A percentile compares a stretch with the other conserved stretches of the same genome.
Conservation (phyloP, 2,329 filamentous ascomycete species). For the Verticillium dahliae region DNA sequence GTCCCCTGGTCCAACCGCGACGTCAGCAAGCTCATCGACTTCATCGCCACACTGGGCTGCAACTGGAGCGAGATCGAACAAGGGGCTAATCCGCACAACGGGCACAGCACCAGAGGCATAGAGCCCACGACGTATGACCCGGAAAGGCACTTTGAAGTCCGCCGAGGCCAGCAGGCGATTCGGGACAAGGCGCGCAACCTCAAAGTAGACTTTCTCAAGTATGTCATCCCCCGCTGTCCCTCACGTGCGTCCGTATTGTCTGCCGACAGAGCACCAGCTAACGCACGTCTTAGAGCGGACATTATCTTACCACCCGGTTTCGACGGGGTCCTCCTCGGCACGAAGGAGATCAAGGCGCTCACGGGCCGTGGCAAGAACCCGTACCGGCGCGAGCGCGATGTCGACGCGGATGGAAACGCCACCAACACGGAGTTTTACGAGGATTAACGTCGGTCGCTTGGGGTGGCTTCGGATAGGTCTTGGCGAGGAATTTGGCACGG, state of each 20-base stretch:
- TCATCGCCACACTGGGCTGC: conserved; percentile 29
- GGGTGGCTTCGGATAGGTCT: neutral
- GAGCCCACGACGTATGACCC: conserved; percentile 15
- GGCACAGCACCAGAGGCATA: neutral
- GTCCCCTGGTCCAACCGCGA: conserved; percentile 37
- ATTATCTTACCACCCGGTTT: conserved; percentile 37
- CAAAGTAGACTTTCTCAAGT: conserved; percentile 46
- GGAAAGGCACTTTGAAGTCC: conserved; percentile 28
- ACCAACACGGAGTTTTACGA: conserved; percentile 25
- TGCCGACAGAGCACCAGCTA: neutral
- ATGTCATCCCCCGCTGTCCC: conserved; percentile 8
- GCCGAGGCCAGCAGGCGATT: conserved; percentile 47
- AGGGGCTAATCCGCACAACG: conserved; percentile 6
- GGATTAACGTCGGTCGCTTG: neutral
- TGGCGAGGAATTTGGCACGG: neutral
- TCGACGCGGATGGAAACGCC: conserved; percentile 29
- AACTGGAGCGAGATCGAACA: conserved; percentile 32
- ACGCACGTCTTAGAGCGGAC: conserved; percentile 25
- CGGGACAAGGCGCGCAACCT: conserved; percentile 53
- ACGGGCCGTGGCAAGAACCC: conserved; percentile 40
- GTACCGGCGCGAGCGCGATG: conserved; percentile 36
- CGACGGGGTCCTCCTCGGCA: conserved; percentile 40
- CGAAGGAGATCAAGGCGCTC: conserved; percentile 40
- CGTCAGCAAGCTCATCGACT: conserved; percentile 29
- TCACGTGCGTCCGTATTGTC: too few species aligned